Evolutionary conservation across 164 flowering plant species (phyloP).

Genomic region (Vitis rupestris): DNA sequence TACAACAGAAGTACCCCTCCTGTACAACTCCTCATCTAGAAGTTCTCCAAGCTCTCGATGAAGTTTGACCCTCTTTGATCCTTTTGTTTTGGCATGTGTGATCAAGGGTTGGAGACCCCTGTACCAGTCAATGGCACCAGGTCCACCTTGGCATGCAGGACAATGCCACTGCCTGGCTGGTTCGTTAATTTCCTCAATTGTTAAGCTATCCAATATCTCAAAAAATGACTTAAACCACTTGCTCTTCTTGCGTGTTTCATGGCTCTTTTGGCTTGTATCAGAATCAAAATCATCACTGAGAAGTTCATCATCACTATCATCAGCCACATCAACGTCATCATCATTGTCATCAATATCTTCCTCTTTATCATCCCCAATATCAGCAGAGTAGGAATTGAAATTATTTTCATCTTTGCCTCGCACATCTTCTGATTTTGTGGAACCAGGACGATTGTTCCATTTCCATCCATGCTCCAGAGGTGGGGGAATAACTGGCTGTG

Average conservation of each 20-base stretch:
- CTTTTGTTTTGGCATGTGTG: slow-evolving; percentile 84
- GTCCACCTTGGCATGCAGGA: slow-evolving; percentile 92
- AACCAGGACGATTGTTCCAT: slow-evolving; percentile 46
- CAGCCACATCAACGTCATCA: slow-evolving; percentile 28
- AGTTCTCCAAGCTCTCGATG: slow-evolving; percentile 79
- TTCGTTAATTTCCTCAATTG: slow-evolving; percentile 57
- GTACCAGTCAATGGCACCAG: slow-evolving; percentile 96
- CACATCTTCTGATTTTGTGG: slow-evolving; percentile 18
- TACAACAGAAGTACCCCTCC: slow-evolving; percentile 62
- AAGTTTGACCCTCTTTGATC: slow-evolving; percentile 62
- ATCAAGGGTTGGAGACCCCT: slow-evolving; percentile 76
- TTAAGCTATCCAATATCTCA: slow-evolving; percentile 50
- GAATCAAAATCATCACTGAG: slow-evolving; percentile 72
- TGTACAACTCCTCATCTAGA: slow-evolving; percentile 69
- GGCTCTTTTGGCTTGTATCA: slow-evolving; percentile 63
- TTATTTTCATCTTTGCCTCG: slow-evolving; percentile 1
- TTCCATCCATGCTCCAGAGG: slow-evolving; percentile 74
- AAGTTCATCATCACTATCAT: slow-evolving; percentile 60
- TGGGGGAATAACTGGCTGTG: slow-evolving; percentile 41
- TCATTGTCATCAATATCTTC: slow-evolving; percentile 34
- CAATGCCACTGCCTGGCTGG: slow-evolving; percentile 91
- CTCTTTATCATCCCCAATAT: slow-evolving; percentile 18
- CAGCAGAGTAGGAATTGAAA: slow-evolving; percentile 3
- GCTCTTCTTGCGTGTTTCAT: slow-evolving; percentile 59
- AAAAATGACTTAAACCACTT: slow-evolving; percentile 67